These are phyloP conservation scores for Dimargaris cristalligena DNA, from an alignment of 192 early-diverging fungal species.

Conservation along the genomic window DNA sequence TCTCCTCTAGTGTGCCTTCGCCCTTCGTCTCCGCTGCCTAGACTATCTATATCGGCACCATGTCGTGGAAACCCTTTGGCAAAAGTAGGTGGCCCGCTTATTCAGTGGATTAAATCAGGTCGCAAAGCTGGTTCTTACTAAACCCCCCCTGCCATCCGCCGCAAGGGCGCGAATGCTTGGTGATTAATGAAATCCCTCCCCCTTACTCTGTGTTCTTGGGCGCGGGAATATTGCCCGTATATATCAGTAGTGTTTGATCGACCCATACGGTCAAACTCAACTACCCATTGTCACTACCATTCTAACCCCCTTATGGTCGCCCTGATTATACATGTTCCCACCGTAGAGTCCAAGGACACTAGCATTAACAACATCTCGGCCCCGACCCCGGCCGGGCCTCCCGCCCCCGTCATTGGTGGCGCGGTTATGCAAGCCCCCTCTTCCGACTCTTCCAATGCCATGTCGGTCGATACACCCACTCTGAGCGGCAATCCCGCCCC, in stretches of 20 bases:
- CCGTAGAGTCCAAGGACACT: conserved; percentile 4
- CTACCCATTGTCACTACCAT: neutral
- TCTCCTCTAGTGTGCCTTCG: neutral
- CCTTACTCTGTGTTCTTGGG: neutral
- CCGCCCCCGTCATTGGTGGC: conserved; percentile 6
- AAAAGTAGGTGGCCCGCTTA: too few species aligned
- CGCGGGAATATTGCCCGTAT: neutral
- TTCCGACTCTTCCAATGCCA: neutral
- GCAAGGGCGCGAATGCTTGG: neutral
- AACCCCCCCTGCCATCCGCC: too few species aligned
- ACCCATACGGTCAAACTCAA: neutral
- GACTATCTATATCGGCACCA: neutral
- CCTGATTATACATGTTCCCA: neutral
- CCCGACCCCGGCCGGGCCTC: conserved; percentile 8
- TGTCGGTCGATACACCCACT: conserved; percentile 11
- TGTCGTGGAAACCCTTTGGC: conserved; percentile 8
- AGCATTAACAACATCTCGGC: conserved; percentile 14
- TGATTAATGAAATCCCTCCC: neutral
- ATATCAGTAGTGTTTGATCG: neutral
- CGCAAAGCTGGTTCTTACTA: too few species aligned
- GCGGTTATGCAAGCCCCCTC: conserved; percentile 13
- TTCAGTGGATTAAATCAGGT: too few species aligned
- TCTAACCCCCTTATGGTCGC: neutral
- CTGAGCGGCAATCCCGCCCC: conserved; percentile 22
- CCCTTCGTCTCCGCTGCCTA: neutral